phyloP scores from a whole-genome alignment of 805 yeast genomes.

The Clavispora carvajalis region DNA sequence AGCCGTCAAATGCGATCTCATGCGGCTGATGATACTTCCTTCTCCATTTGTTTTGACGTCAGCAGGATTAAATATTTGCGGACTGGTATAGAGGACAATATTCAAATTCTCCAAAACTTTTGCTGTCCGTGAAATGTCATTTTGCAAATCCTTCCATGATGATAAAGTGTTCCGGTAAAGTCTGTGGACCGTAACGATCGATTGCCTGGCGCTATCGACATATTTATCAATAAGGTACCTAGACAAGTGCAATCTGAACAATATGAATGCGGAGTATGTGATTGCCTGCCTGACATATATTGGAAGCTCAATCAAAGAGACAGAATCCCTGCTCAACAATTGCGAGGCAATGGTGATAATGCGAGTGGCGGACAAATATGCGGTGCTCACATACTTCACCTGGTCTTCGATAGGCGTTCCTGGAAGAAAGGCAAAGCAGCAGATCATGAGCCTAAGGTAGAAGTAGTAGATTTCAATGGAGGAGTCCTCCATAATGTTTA shows the following conservation, averaged over 20 bases:
- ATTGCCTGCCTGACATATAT: constrained; percentile 84
- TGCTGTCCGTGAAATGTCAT: constrained; percentile 88
- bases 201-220: constrained; percentile 85
- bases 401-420: constrained; percentile 86
- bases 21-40: constrained; percentile 63
- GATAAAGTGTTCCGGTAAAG: constrained; percentile 80
- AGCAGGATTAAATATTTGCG: constrained; percentile 58
- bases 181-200: constrained; percentile 89
- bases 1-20: constrained; percentile 90
- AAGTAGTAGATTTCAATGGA: constrained; percentile 73
- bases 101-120: constrained; percentile 85
- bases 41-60: constrained; percentile 49
- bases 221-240: constrained; percentile 68
- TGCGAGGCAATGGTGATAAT: constrained; percentile 73
- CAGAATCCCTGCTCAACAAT: constrained; percentile 48
- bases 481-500: constrained; percentile 59
- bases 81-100: constrained; percentile 80
- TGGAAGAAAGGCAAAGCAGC: constrained; percentile 88
- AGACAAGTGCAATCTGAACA: constrained; percentile 78
- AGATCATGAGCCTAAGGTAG: constrained; percentile 74
- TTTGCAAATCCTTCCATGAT: constrained; percentile 87
- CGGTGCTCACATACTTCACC: constrained; percentile 74
- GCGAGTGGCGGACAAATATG: constrained; percentile 75
- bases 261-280: constrained; percentile 68
- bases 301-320: constrained; percentile 77